phyloP scores from a whole-genome alignment of 305 asterid species.

The Fraxinus sp. region DNA sequence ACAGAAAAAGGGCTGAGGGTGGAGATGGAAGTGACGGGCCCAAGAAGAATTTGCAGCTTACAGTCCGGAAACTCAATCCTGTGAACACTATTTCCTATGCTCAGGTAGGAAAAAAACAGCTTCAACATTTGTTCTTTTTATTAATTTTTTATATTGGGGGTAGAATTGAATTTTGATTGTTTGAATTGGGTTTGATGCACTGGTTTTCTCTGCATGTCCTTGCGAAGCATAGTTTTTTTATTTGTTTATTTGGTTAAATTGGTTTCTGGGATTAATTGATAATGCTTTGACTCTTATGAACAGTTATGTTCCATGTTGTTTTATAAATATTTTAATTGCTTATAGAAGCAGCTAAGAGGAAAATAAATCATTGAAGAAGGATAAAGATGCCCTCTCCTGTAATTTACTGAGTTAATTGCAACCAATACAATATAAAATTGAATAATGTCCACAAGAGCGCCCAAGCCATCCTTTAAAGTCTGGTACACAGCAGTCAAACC shows the following conservation, averaged over 20 bases:
- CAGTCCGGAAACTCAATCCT: constrained; percentile 73
- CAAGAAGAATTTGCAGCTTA: constrained; percentile 60
- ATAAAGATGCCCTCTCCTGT: background rate
- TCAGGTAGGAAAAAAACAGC: constrained; percentile 49
- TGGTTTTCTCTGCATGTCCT: background rate
- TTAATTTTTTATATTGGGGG: background rate
- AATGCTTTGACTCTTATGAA: background rate
- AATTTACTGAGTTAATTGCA: background rate
- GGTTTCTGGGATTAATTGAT: background rate
- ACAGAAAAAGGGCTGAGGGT: constrained; percentile 82
- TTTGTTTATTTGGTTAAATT: background rate
- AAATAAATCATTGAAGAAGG: background rate
- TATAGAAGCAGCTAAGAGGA: background rate
- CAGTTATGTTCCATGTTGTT: background rate
- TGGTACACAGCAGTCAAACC: background rate
- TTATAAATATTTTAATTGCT: background rate
- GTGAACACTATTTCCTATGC: constrained; percentile 69
- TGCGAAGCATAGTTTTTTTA: background rate
- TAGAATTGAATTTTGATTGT: background rate
- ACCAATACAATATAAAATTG: background rate
- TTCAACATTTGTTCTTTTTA: background rate
- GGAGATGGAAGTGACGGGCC: constrained; percentile 52
- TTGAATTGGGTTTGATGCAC: background rate
- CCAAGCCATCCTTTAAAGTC: background rate
- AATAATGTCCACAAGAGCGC: background rate